phyloP scores from a whole-genome alignment of 176 grass and related monocot genomes.

The Pontederia crassipes region DNA sequence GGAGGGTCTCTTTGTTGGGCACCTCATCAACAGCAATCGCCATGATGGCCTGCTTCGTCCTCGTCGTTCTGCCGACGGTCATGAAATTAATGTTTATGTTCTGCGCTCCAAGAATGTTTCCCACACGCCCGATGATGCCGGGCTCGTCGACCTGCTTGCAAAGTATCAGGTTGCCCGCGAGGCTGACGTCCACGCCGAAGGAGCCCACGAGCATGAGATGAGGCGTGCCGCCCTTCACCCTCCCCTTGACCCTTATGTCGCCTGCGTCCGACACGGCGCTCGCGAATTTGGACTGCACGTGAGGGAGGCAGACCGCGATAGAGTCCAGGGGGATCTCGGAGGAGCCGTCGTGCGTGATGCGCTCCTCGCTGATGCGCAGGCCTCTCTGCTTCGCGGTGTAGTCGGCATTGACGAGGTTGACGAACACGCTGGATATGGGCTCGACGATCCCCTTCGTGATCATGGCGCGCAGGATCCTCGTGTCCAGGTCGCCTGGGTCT shows the following conservation, averaged over 20 bases:
- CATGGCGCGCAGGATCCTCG: constrained; percentile 57
- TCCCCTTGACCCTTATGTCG: constrained; percentile 50
- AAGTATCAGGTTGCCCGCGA: constrained; percentile 68
- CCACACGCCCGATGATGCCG: constrained; percentile 63
- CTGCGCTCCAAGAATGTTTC: constrained; percentile 37
- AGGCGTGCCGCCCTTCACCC: constrained; percentile 46
- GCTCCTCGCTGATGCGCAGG: constrained; percentile 43
- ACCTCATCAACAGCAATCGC: constrained; percentile 66
- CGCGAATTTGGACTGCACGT: constrained; percentile 73
- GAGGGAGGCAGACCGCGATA: constrained; percentile 53
- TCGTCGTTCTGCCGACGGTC: constrained; percentile 65
- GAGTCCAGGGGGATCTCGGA: constrained; percentile 42
- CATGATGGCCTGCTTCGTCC: constrained; percentile 63
- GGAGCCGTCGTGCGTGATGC: constrained; percentile 43
- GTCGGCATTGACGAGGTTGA: constrained; percentile 83
- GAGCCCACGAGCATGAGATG: constrained; percentile 54
- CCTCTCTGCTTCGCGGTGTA: constrained; percentile 62
- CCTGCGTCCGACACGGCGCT: constrained; percentile 58
- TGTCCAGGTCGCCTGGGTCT: constrained; percentile 62
- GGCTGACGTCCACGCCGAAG: constrained; percentile 57
- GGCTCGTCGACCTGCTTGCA: constrained; percentile 65
- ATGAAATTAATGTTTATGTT: constrained; percentile 81
- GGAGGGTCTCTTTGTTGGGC: constrained; percentile 54
- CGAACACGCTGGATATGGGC: constrained; percentile 50
- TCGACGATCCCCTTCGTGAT: constrained; percentile 60